Evolutionary conservation across 169 alveolate genomes (phyloP).

Genomic region (Eimeria falciformis): DNA sequence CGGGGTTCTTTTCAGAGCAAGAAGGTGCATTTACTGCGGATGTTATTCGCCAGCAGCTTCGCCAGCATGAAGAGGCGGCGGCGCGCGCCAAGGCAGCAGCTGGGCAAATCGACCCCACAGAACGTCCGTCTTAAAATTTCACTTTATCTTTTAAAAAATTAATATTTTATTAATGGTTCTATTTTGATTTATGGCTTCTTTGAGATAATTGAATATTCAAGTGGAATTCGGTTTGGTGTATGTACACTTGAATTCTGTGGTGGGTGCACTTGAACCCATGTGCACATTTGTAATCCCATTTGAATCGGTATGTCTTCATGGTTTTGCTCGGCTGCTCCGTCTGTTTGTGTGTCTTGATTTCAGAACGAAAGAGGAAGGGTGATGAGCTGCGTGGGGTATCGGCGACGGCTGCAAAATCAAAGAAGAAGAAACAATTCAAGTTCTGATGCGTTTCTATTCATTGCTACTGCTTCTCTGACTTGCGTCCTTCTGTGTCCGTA

Average conservation of each 20-base stretch:
- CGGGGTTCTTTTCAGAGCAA: conserved; percentile 40
- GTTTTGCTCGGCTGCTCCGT: no score
- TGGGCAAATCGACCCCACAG: conserved; percentile 71
- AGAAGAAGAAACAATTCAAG: conserved; percentile 75
- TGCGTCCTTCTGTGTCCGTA: neutral
- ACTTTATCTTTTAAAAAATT: no score
- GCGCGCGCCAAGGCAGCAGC: conserved; percentile 74
- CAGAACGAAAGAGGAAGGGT: conserved; percentile 76
- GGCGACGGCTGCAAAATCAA: conserved; percentile 57
- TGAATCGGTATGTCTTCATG: no score
- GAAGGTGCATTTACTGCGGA: conserved; percentile 77
- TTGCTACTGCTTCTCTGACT: neutral
- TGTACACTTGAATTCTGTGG: no score
- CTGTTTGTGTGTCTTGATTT: neutral
- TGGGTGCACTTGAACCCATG: no score
- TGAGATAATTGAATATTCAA: no score
- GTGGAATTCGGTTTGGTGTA: no score
- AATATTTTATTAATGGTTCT: no score
- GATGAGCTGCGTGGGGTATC: conserved; percentile 74
- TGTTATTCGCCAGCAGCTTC: conserved; percentile 74
- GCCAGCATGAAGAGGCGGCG: conserved; percentile 76
- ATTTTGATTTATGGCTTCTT: no score
- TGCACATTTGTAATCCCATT: no score
- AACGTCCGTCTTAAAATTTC: neutral
- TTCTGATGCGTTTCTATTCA: neutral